Evolutionary conservation across 1,139 yeast genomes (phyloP).

Genomic region (Scheffersomyces lignicola): DNA sequence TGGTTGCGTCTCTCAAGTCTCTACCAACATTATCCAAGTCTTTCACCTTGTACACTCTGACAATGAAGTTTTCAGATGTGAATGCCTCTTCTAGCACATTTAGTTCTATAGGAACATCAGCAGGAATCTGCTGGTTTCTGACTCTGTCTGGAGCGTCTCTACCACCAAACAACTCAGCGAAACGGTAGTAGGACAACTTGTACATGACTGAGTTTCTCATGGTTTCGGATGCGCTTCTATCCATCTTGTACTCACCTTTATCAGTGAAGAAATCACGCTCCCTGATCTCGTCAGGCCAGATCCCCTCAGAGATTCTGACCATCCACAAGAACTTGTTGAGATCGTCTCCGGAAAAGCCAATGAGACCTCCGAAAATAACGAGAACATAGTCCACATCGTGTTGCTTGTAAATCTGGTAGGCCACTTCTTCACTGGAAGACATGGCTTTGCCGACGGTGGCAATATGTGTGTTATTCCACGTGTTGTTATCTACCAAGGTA

Average conservation of each 20-base stretch:
- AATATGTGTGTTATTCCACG: constrained; percentile 99
- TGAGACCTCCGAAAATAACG: constrained; percentile 89
- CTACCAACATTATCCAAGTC: constrained; percentile 88
- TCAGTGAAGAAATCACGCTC: constrained; percentile 85
- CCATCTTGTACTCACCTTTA: constrained; percentile 86
- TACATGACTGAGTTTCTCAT: constrained; percentile 92
- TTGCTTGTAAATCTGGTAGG: constrained; percentile 83
- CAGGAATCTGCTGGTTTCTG: constrained; percentile 74
- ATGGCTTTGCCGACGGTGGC: constrained; percentile 99
- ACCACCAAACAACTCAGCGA: constrained; percentile 71
- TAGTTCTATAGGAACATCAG: constrained; percentile 57
- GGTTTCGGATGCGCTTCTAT: constrained; percentile 72
- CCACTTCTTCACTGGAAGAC: constrained; percentile 84
- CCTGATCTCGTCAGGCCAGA: constrained; percentile 96
- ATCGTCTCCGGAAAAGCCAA: constrained; percentile 97
- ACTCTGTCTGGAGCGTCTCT: constrained; percentile 80
- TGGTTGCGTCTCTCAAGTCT: constrained; percentile 52
- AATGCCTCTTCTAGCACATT: constrained; percentile 90
- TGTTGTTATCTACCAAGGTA: constrained; percentile 95
- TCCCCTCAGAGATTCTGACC: constrained; percentile 98
- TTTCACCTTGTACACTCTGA: constrained; percentile 90
- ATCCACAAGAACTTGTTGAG: constrained; percentile 97
- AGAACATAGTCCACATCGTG: constrained; percentile 95
- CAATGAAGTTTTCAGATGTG: constrained; percentile 96
- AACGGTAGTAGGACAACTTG: constrained; percentile 91